Conservation (phyloP, 257 asterid species). For the Solanum ossicruentum region DNA sequence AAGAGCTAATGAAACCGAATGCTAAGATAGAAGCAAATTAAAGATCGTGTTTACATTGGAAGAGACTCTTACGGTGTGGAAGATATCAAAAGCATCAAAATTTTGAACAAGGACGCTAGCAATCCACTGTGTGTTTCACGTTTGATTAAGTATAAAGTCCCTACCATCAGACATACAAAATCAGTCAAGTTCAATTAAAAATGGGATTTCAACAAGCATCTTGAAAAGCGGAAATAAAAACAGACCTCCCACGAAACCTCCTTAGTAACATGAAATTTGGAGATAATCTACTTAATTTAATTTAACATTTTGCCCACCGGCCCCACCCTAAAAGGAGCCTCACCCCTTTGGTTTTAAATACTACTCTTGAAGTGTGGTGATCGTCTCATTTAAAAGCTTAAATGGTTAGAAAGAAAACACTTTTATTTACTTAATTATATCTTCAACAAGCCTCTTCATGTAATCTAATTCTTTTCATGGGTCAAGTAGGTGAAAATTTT, state of each 20-base stretch:
- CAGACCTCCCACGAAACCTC: not conserved
- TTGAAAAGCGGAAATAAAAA: not conserved
- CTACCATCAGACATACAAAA: constrained; percentile 17
- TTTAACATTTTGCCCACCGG: not conserved
- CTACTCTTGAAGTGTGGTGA: not conserved
- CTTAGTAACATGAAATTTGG: not conserved
- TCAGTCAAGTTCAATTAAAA: not conserved
- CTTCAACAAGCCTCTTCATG: not conserved
- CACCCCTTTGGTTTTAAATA: not conserved
- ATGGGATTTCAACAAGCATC: not conserved
- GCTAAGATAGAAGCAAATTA: not conserved
- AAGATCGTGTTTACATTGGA: not conserved
- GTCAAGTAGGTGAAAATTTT: not conserved
- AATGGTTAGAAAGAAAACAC: not conserved
- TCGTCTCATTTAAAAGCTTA: not conserved
- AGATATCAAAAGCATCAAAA: constrained; percentile 62
- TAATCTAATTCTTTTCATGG: not conserved
- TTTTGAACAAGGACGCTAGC: constrained; percentile 66
- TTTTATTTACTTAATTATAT: not conserved
- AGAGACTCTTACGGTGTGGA: constrained; percentile 79
- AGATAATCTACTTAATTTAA: not conserved
- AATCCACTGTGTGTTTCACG: constrained; percentile 56
- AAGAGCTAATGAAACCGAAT: not conserved
- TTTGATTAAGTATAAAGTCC: constrained; percentile 61
- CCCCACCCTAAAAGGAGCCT: not conserved